Evolutionary conservation across 257 asterid genomes (phyloP).

Genomic region (Forsythia viridissima): DNA sequence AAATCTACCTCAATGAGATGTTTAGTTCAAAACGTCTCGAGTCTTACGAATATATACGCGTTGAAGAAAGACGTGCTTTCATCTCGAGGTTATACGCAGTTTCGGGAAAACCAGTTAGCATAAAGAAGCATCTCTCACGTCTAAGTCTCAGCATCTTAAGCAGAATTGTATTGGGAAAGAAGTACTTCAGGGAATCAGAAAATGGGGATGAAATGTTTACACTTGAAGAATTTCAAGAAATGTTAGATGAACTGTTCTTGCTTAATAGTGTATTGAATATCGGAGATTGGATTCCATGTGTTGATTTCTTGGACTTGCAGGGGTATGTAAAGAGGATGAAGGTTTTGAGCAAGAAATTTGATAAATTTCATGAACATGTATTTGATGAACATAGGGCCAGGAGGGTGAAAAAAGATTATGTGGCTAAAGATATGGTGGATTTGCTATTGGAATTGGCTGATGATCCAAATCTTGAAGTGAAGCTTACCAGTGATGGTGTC

Average conservation of each 20-base stretch:
- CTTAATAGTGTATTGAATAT: constrained; percentile 49
- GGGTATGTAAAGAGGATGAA: constrained; percentile 70
- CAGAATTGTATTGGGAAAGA: constrained; percentile 43
- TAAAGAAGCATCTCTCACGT: constrained; percentile 37
- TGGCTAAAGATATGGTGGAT: constrained; percentile 51
- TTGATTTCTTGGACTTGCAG: constrained; percentile 50
- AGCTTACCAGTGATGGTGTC: constrained; percentile 27
- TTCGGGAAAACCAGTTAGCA: constrained; percentile 1
- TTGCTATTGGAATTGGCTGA: constrained; percentile 48
- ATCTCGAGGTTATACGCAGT: constrained; percentile 8
- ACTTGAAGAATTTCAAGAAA: constrained; percentile 45
- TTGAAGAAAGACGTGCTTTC: constrained; percentile 36
- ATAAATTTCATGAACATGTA: constrained; percentile 44
- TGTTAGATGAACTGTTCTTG: constrained; percentile 51
- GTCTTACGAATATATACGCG: constrained; percentile 50
- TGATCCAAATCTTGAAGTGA: constrained; percentile 52
- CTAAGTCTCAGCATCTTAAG: constrained; percentile 49
- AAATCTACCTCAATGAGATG: constrained; percentile 49
- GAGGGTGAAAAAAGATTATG: background rate
- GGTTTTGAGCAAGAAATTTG: constrained; percentile 48
- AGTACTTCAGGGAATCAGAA: constrained; percentile 18
- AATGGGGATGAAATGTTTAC: constrained; percentile 22
- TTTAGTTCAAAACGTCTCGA: constrained; percentile 42
- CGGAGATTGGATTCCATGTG: constrained; percentile 49
- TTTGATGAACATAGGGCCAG: constrained; percentile 38